Percentiles rank a stretch among this genome's conserved stretches.
phyloP scores from a whole-genome alignment of 2,329 filamentous ascomycete species.

The Ophiognomonia clavigignenti-juglandacearum region DNA sequence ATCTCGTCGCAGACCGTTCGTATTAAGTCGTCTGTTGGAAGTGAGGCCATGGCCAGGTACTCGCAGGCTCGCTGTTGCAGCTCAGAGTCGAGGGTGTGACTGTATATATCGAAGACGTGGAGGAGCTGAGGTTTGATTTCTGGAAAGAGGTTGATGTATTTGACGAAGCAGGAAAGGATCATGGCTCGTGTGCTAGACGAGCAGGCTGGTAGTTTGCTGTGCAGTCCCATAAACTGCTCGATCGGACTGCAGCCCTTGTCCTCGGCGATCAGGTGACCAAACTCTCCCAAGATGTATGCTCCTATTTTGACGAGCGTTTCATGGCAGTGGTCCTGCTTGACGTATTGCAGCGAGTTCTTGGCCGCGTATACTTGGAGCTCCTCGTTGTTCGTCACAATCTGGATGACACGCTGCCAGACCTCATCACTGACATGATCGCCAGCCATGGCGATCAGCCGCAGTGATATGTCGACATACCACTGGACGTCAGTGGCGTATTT shows the following conservation, averaged over 20 bases:
- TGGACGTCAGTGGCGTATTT: slow-evolving; percentile 98
- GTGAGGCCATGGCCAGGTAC: slow-evolving; percentile 78
- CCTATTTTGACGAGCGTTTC: slow-evolving; percentile 98
- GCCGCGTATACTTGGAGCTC: slow-evolving; percentile 95
- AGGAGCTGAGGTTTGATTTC: slow-evolving; percentile 96
- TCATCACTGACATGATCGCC: slow-evolving; percentile 98
- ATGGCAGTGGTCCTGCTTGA: slow-evolving; percentile 90
- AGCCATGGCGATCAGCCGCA: slow-evolving; percentile 91
- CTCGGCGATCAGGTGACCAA: slow-evolving; percentile 93
- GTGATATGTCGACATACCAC: slow-evolving; percentile 98
- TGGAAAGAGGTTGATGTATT: slow-evolving; percentile 96
- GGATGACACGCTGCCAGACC: slow-evolving; percentile 97
- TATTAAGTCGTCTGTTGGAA: slow-evolving; percentile 85
- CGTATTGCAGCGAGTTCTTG: slow-evolving; percentile 85
- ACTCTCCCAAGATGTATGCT: slow-evolving; percentile 92
- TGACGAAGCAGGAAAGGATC: slow-evolving; percentile 91
- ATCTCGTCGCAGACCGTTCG: slow-evolving; percentile 97
- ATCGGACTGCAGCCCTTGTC: slow-evolving; percentile 90
- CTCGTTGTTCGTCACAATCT: slow-evolving; percentile 99
- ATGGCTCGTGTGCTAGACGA: slow-evolving; percentile 89
- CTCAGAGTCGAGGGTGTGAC: slow-evolving; percentile 90
- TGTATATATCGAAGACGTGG: slow-evolving; percentile 86
- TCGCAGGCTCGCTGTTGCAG: slow-evolving; percentile 95
- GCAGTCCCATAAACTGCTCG: slow-evolving; percentile 90
- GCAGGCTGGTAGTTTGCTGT: slow-evolving; percentile 82